Evolutionary conservation across 169 alveolate genomes (phyloP), one percentile per base, ranked within the genome.

Genomic region (Plasmodium falciparum): DNA sequence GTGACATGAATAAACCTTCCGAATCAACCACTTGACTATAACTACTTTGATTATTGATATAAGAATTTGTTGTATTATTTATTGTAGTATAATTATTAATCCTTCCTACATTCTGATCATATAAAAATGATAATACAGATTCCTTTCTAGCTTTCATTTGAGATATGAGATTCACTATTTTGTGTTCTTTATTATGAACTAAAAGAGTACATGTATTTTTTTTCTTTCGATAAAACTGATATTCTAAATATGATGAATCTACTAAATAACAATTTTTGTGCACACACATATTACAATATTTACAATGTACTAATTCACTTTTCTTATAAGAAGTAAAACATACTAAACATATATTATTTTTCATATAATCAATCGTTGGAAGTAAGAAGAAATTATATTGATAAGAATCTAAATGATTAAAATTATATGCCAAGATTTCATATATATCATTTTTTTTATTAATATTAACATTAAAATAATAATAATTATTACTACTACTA

Each of bases 211-310:
- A 54, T 15, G 24, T 9, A 49, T 73, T 83, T 13, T 63, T 83
- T 20, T 70, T 83, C 33, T 47, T 61, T 59, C 63, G 45, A 58
- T 71, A 83, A 47, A 56, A 83, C 4, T 69, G 85, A 58, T 83
- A 83, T 54, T 83, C 86, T 17, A 83, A 13, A 5, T 2, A 58
- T n/a, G 54, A 8, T 0, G 91, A 69, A 45, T 83, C 91, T 9
- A 83, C 74, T 13, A 83, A 29, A 49, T 83, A 83, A 29, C 91
- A 83, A 4, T 13, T 70, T 73, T 83, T 83, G 45, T 83, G 91
- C 5, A 83, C 91, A 20, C 91, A 83, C 39, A 83, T 45, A 61
- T 83, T 70, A 8, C 91, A 83, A 22, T 59, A 83, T 62, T 83
- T 83, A 6, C 91, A 83, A 45, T 83, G 59, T 7, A 83, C 22